phyloP scores from a whole-genome alignment of 2,329 filamentous ascomycete species.

The Cladophialophora immunda region DNA sequence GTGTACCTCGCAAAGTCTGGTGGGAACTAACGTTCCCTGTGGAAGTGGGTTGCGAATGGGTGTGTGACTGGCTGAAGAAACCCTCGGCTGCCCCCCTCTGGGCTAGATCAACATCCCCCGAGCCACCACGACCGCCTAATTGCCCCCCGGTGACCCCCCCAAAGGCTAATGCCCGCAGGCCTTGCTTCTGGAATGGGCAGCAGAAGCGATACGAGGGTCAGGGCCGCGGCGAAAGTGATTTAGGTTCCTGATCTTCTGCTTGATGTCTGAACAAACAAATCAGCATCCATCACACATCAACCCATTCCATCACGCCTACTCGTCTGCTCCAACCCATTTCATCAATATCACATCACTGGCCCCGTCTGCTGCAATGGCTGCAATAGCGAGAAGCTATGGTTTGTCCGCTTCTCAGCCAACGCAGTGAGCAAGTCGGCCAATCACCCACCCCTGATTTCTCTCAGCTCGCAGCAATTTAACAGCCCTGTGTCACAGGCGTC shows the following conservation, averaged over 20 bases:
- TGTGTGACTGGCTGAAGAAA: constrained; percentile 5
- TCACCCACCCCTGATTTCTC: constrained; percentile 5
- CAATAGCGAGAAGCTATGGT: background rate
- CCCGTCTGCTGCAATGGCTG: background rate
- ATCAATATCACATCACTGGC: background rate
- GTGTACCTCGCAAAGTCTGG: constrained; percentile 12
- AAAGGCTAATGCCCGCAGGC: background rate
- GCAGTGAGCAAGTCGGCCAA: background rate
- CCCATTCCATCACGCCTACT: background rate
- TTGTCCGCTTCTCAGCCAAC: background rate
- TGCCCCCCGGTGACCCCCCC: background rate
- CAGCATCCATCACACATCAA: background rate
- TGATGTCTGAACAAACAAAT: background rate
- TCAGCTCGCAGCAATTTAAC: constrained; percentile 10
- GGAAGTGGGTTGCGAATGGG: background rate
- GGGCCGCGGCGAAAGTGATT: background rate
- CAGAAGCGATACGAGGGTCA: background rate
- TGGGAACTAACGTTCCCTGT: background rate
- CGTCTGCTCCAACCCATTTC: background rate
- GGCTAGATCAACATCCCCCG: background rate
- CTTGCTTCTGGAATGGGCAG: constrained; percentile 4
- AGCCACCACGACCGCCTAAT: background rate
- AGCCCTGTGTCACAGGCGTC: constrained; percentile 1
- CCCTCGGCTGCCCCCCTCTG: background rate
- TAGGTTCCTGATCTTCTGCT: background rate